Percentiles rank a stretch among this genome's conserved stretches.
These are phyloP conservation scores for Herpotrichia juniperi DNA, from an alignment of 2,329 filamentous ascomycete genomes.

Conservation along the genomic window DNA sequence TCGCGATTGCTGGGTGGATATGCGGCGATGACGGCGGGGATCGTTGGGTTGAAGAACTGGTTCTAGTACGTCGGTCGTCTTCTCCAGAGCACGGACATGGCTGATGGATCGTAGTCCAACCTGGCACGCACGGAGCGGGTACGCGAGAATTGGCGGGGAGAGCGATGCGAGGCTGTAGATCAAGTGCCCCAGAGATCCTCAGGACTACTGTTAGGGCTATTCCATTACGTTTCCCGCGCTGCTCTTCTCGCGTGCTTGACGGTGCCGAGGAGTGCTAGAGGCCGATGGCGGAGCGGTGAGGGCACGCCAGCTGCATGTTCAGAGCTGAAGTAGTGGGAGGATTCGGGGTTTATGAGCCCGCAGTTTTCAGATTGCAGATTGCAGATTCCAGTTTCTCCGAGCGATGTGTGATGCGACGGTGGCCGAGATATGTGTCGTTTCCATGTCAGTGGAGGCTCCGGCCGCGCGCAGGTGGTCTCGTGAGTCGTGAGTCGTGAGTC, in stretches of 20 bases:
- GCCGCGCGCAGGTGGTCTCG: no score
- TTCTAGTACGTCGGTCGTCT: conserved; percentile 52
- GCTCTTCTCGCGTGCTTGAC: neutral
- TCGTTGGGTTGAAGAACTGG: conserved; percentile 60
- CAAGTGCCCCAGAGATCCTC: neutral
- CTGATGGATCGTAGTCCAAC: conserved; percentile 32
- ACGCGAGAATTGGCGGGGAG: conserved; percentile 22
- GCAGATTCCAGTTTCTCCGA: no score
- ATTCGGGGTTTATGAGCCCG: no score
- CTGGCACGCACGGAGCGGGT: conserved; percentile 27
- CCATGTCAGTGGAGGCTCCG: no score
- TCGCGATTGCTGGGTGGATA: conserved; percentile 58
- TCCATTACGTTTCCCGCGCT: conserved; percentile 4
- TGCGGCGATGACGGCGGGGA: conserved; percentile 58
- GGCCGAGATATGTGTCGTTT: no score
- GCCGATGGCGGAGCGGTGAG: conserved; percentile 4
- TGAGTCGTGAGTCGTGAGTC: neutral
- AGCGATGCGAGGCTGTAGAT: neutral
- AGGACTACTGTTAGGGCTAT: no score
- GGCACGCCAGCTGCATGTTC: neutral
- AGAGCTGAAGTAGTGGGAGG: no score
- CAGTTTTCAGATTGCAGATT: no score
- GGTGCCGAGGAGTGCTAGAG: neutral
- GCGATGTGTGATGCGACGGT: no score
- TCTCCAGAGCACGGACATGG: neutral